Conservation (phyloP, 768 basidiomycete genomes). For the Agaricus blazei region DNA sequence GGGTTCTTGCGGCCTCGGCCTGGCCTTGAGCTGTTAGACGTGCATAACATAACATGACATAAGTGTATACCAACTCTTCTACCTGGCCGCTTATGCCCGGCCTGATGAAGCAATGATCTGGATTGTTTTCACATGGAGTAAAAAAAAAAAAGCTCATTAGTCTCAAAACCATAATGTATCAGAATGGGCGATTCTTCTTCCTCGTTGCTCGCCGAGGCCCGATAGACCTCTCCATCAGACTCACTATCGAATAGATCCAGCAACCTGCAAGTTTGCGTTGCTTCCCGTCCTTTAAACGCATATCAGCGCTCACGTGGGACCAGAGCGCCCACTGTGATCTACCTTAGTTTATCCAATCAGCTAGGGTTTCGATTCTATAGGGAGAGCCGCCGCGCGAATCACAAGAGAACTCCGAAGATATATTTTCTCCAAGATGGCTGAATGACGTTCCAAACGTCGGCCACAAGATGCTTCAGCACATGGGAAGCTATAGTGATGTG, state of each 20-base stretch:
- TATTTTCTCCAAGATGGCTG: not conserved
- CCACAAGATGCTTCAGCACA: not conserved
- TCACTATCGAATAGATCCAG: not conserved
- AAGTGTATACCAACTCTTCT: not conserved
- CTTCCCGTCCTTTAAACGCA: not conserved
- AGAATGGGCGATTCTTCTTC: not conserved
- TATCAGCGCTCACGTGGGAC: conserved; percentile 1
- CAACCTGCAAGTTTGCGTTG: not conserved
- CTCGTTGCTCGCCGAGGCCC: not conserved
- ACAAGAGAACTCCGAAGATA: too few relatives aligned
- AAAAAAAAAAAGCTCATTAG: not conserved
- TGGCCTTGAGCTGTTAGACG: not conserved
- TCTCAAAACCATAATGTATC: not conserved
- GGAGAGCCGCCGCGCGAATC: not conserved
- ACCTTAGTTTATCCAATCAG: conserved; percentile 1
- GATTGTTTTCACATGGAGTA: not conserved
- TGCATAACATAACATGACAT: not conserved
- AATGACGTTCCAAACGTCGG: not conserved
- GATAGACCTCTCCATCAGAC: not conserved
- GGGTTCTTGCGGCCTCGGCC: not conserved
- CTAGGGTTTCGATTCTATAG: not conserved
- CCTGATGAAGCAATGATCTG: conserved; percentile 4
- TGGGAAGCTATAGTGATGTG: not conserved
- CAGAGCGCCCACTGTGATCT: not conserved
- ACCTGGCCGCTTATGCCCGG: not conserved